Base-by-base conservation (phyloP, 2,329 filamentous ascomycete genomes). In the Penicillium sp. region DNA sequence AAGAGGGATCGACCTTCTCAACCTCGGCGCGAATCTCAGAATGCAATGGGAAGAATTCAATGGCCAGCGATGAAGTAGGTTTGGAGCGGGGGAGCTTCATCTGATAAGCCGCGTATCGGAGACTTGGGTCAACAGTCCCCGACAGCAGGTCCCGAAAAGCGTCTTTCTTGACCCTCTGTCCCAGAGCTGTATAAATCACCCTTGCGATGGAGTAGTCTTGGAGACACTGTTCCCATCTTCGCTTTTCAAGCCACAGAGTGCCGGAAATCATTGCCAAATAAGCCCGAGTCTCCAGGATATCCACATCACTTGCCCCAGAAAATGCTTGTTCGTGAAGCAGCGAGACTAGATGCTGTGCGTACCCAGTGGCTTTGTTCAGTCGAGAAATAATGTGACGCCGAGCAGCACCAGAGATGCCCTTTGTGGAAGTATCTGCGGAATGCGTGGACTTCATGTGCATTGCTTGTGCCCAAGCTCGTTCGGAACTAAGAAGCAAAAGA, bases 91-190 rank as follows among this genome's bases (percentile, higher is more conserved):
- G 87, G 29, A 95, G 80, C 66, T 91, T 86, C 65, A 89, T 78
- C 69, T 95, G 89, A 67, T 97, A 97, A 17, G 93, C 89, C 32
- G 90, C 90, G 68, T 94, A 97, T 55, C 91, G 84, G 61, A 98
- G 87, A 54, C 89, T 95, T 2, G 90, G 90, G 65, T 98, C 93
- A 54, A 95, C 84, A 4, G 87, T 94, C 61, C 87, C 84, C 42
- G 85, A 82, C 50, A 98, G 74, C 22, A 96, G 77, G 53, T 97
- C 91, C 64, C 87, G 89, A 75, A 88, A 93, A 32, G 86, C 75
- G 51, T 95, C 91, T 53, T 82, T 84, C 64, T 82, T 84, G 54
- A 72, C 80, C 43, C 63, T 61, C 54, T 79, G 75, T 26, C 83
- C 77, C 38, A 98, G 75, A 0, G 86, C 83, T 53, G 79, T 83